A percentile compares a stretch with the other conserved stretches of the same genome.
Conservation (phyloP, 768 basidiomycete species). For the Guyanaporus albipodus region DNA sequence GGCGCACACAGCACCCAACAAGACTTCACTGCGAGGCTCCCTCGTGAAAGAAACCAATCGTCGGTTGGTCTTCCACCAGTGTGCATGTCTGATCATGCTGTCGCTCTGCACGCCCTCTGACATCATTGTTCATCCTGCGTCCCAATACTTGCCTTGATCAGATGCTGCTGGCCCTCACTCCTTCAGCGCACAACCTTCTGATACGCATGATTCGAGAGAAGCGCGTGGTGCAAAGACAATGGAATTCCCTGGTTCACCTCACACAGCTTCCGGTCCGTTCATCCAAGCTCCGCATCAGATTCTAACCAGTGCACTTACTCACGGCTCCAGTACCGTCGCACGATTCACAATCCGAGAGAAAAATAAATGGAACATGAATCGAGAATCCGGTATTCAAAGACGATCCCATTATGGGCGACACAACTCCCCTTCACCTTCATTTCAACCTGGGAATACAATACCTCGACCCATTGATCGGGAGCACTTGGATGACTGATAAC, state of each 20-base stretch:
- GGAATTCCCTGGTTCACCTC: too few species aligned
- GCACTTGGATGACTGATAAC: background rate
- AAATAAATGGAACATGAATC: background rate
- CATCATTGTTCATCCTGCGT: background rate
- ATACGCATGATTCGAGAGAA: background rate
- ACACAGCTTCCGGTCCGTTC: background rate
- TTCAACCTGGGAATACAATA: background rate
- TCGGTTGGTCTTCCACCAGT: background rate
- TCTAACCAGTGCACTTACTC: too few species aligned
- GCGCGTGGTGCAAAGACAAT: background rate
- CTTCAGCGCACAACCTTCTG: too few species aligned
- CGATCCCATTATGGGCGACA: background rate
- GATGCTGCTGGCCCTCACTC: background rate
- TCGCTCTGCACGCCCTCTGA: background rate
- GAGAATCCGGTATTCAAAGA: background rate
- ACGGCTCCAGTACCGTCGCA: background rate
- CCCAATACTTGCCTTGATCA: slow-evolving; percentile 6
- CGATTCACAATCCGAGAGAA: background rate
- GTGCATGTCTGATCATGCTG: background rate
- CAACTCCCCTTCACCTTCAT: background rate
- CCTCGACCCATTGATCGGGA: background rate
- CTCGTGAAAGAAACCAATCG: background rate
- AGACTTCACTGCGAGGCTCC: background rate
- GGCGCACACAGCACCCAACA: background rate
- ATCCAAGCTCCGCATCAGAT: background rate